Conservation (phyloP, 2,329 filamentous ascomycete genomes). For the Rosellinia necatrix region DNA sequence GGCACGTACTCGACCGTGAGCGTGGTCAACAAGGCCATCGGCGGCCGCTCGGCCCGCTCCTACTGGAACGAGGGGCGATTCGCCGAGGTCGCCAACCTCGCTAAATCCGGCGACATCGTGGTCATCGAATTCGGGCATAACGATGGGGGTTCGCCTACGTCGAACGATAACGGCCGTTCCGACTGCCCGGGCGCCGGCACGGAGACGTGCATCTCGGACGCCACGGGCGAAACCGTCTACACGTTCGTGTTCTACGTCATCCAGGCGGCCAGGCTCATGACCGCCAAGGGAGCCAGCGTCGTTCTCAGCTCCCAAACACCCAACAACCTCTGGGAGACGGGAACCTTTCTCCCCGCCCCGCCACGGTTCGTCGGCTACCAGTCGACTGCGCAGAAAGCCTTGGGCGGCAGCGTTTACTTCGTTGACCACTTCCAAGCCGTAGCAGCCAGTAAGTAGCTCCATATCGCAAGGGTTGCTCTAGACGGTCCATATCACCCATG, state of each 20-base stretch:
- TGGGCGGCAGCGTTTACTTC: conserved; percentile 47
- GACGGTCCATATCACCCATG: no score
- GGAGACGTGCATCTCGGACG: conserved; percentile 54
- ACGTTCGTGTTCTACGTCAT: conserved; percentile 40
- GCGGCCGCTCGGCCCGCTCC: conserved; percentile 65
- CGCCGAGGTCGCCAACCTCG: conserved; percentile 53
- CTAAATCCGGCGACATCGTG: conserved; percentile 63
- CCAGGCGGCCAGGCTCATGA: conserved; percentile 38
- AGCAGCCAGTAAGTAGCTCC: conserved; percentile 42
- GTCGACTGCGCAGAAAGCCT: conserved; percentile 25
- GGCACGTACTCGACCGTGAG: conserved; percentile 49
- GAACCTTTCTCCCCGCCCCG: conserved; percentile 51
- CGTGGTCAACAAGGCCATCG: conserved; percentile 64
- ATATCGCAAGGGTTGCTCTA: background rate
- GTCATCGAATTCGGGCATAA: conserved; percentile 75
- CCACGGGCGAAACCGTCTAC: conserved; percentile 39
- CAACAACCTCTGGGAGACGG: conserved; percentile 65
- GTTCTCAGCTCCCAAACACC: conserved; percentile 63
- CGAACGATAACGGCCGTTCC: conserved; percentile 62
- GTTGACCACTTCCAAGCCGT: conserved; percentile 63
- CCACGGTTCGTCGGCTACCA: conserved; percentile 61
- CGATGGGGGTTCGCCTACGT: conserved; percentile 61
- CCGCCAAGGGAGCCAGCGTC: conserved; percentile 63
- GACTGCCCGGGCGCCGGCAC: conserved; percentile 58
- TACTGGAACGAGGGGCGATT: conserved; percentile 67